These are phyloP conservation scores for Dactylellina haptotyla DNA, from an alignment of 2,329 filamentous ascomycete species.

Conservation along the genomic window DNA sequence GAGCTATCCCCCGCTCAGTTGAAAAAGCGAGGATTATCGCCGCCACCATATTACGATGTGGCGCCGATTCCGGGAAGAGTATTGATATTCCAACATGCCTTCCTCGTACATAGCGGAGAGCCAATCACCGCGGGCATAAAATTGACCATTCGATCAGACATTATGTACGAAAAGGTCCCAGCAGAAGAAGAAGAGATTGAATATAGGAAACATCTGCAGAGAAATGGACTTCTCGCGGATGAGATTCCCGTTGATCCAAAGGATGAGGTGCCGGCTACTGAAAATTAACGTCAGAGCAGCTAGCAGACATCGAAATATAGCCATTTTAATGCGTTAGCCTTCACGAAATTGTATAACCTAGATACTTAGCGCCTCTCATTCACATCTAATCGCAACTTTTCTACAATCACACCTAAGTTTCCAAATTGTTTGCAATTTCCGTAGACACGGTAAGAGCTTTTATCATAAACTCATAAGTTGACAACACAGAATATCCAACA, in stretches of 20 bases:
- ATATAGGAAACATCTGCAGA: conserved; percentile 45
- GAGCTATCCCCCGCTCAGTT: conserved; percentile 4
- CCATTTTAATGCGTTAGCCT: neutral
- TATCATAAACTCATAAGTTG: neutral
- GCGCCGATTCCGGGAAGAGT: conserved; percentile 52
- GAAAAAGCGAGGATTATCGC: conserved; percentile 29
- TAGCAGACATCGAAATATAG: neutral
- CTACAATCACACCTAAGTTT: no score
- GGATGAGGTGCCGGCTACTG: conserved; percentile 16
- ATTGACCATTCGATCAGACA: conserved; percentile 52
- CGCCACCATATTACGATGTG: conserved; percentile 45
- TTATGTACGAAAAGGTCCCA: conserved; percentile 49
- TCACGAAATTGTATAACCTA: no score
- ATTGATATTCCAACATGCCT: conserved; percentile 54
- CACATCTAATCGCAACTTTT: no score
- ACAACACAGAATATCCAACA: neutral
- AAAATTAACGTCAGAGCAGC: neutral
- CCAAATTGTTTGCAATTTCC: no score
- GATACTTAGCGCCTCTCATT: no score
- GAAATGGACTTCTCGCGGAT: conserved; percentile 42
- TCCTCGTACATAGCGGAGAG: conserved; percentile 54
- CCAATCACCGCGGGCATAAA: conserved; percentile 52
- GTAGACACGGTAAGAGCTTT: no score
- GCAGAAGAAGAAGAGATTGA: conserved; percentile 47
- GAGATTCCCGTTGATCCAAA: conserved; percentile 43